phyloP scores from a whole-genome alignment of 2,329 filamentous ascomycete genomes.

The Diaporthe sp. region DNA sequence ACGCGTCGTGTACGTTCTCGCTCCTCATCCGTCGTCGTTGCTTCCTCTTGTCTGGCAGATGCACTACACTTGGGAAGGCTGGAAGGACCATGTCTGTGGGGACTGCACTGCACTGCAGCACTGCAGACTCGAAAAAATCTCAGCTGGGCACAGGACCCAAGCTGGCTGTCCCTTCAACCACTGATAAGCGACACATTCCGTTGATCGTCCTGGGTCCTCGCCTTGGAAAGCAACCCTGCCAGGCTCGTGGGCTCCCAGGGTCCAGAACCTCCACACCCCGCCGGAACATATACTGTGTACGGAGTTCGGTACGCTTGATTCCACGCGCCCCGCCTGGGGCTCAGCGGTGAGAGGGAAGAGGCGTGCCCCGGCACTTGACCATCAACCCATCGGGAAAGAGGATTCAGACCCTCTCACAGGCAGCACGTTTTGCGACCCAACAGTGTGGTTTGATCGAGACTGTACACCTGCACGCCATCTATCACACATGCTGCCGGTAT shows the following conservation, averaged over 20 bases:
- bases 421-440: slow-evolving; percentile 7
- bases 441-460: slow-evolving; percentile 13
- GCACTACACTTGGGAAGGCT: neutral
- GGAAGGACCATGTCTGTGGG: neutral
- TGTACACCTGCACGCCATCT: slow-evolving; percentile 12
- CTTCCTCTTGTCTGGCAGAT: neutral
- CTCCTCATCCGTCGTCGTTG: no score
- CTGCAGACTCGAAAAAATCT: neutral
- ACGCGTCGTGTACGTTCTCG: neutral
- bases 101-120: no score
- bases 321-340: neutral
- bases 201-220: neutral
- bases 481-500: slow-evolving; percentile 1
- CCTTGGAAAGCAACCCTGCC: neutral
- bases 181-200: neutral
- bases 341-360: neutral
- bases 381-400: neutral
- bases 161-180: neutral
- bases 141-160: neutral
- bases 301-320: neutral
- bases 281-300: neutral
- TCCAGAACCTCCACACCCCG: slow-evolving; percentile 6
- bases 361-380: neutral
- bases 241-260: no score
- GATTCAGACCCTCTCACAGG: neutral